phyloP scores from a whole-genome alignment of 306 rosid species.

The Erythrophleum fordii region DNA sequence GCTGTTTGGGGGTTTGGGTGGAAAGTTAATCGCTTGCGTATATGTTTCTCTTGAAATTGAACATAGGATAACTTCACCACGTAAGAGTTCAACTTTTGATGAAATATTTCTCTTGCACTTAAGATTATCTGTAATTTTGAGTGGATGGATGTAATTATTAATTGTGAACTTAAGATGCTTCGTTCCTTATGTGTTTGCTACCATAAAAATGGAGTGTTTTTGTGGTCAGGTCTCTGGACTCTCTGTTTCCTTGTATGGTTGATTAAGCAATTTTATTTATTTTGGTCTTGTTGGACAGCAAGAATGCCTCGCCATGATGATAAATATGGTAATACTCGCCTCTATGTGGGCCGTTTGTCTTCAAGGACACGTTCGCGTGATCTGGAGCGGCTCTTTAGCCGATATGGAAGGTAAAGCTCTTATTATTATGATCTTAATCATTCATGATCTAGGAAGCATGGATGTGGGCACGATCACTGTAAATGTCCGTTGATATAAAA shows the following conservation, averaged over 20 bases:
- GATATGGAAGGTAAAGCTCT: constrained; percentile 71
- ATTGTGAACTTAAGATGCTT: background rate
- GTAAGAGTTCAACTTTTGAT: background rate
- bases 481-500: background rate
- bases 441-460: background rate
- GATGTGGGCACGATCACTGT: background rate
- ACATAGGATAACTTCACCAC: background rate
- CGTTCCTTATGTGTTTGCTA: background rate
- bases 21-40: background rate
- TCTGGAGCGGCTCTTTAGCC: constrained; percentile 64
- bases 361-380: constrained; percentile 76
- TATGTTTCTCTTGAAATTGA: background rate
- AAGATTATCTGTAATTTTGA: background rate
- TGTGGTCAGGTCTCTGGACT: background rate
- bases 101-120: background rate
- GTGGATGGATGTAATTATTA: background rate
- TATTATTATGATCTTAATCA: no score
- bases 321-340: constrained; percentile 68
- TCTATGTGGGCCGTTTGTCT: constrained; percentile 78
- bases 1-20: background rate
- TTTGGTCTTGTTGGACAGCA: constrained; percentile 27
- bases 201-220: background rate
- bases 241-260: background rate
- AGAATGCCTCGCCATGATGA: constrained; percentile 86
- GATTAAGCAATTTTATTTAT: background rate